Evolutionary conservation across 306 rosid genomes (phyloP).

Genomic region (Sphenostylis stenocarpa): DNA sequence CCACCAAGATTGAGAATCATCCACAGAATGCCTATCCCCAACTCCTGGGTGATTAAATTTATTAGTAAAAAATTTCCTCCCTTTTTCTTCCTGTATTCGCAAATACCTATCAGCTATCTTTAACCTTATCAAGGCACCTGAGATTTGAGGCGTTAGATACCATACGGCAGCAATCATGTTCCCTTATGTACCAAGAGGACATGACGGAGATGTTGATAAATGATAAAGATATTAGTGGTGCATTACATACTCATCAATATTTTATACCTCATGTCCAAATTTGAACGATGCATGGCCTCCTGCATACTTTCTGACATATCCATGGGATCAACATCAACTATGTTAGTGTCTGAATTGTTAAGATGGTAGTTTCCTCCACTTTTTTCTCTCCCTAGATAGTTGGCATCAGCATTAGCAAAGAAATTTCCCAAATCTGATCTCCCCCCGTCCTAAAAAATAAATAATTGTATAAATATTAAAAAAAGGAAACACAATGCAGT

Average conservation of each 20-base stretch:
- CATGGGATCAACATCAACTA: slow-evolving; percentile 80
- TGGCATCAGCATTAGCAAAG: slow-evolving; percentile 87
- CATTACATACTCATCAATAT: slow-evolving; percentile 53
- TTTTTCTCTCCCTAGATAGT: slow-evolving; percentile 61
- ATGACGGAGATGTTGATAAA: slow-evolving; percentile 5
- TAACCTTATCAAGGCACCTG: background rate
- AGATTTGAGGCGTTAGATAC: background rate
- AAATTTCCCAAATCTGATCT: slow-evolving; percentile 80
- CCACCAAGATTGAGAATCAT: slow-evolving; percentile 21
- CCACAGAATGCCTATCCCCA: slow-evolving; percentile 17
- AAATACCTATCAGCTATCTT: slow-evolving; percentile 5
- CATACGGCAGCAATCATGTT: slow-evolving; percentile 15
- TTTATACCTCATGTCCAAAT: slow-evolving; percentile 88
- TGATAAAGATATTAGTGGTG: slow-evolving; percentile 12
- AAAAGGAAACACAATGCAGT: background rate
- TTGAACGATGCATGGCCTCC: slow-evolving; percentile 99
- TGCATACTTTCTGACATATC: slow-evolving; percentile 98
- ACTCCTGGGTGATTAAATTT: slow-evolving; percentile 9
- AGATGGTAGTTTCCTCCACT: slow-evolving; percentile 52
- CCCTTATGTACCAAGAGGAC: slow-evolving; percentile 1
- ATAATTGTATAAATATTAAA: slow-evolving; percentile 25
- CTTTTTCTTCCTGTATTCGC: slow-evolving; percentile 10
- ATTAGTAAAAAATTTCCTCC: background rate
- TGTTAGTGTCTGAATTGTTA: slow-evolving; percentile 40
- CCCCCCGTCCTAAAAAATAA: slow-evolving; percentile 67